Percentiles rank a stretch among this genome's conserved stretches.
These are phyloP conservation scores for Tympanopsis confertula DNA, from an alignment of 2,329 filamentous ascomycete genomes.

Conservation along the genomic window DNA sequence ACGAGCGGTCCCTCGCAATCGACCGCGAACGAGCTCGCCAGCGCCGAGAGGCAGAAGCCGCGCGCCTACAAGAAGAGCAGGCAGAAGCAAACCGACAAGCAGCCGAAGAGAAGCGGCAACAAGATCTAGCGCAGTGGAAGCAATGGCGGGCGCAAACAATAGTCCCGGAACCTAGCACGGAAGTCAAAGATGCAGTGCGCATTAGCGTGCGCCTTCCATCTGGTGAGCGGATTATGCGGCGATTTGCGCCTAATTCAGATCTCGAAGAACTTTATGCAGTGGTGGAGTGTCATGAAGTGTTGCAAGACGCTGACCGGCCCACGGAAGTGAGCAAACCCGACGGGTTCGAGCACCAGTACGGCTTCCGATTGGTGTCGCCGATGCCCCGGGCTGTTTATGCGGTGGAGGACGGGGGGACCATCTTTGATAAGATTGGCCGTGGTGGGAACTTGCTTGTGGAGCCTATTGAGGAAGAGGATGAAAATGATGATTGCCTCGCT, in stretches of 20 bases:
- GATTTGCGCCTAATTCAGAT: conserved; percentile 36
- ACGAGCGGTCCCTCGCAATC: conserved; percentile 54
- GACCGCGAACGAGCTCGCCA: conserved; percentile 51
- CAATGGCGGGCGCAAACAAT: conserved; percentile 44
- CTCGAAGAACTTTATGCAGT: conserved; percentile 60
- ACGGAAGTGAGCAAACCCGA: conserved; percentile 19
- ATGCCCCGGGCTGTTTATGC: conserved; percentile 53
- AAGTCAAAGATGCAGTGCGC: conserved; percentile 23
- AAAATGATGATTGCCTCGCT: no score
- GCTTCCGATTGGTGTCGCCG: conserved; percentile 49
- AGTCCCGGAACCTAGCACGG: conserved; percentile 34
- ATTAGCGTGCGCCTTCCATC: conserved; percentile 11
- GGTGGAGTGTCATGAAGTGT: conserved; percentile 51
- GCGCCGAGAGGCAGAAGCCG: conserved; percentile 44
- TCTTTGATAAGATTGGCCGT: conserved; percentile 42
- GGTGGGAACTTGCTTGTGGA: conserved; percentile 57
- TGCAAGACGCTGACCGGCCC: conserved; percentile 20
- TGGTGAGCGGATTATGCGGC: conserved; percentile 48
- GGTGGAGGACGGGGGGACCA: conserved; percentile 35
- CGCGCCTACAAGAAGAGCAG: conserved; percentile 40
- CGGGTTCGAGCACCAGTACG: conserved; percentile 46
- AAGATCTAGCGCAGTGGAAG: conserved; percentile 36
- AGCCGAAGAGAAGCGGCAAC: conserved; percentile 6
- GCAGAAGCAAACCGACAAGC: conserved; percentile 31
- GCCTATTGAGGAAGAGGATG: conserved; percentile 39